phyloP scores from a whole-genome alignment of 345 rosid genomes.

The Luvunga scandens region DNA sequence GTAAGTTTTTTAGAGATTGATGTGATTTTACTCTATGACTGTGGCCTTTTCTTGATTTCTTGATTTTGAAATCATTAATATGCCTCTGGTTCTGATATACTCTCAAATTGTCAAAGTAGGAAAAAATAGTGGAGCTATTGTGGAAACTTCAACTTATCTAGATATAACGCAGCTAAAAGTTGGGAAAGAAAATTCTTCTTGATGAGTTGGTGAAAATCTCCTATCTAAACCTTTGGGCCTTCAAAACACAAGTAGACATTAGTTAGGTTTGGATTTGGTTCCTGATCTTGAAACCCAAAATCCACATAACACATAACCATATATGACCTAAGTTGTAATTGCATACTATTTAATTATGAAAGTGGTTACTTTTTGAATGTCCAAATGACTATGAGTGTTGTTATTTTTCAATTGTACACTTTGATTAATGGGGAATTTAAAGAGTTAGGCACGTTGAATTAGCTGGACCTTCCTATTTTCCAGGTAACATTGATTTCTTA shows the following conservation, averaged over 20 bases:
- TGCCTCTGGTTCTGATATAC: not conserved
- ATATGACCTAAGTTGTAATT: not conserved
- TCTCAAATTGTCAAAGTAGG: not conserved
- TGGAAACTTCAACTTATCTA: not conserved
- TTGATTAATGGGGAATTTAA: not conserved
- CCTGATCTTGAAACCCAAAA: not conserved
- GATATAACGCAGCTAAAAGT: not conserved
- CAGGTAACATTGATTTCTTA: not conserved
- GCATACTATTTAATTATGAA: not conserved
- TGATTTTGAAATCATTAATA: not conserved
- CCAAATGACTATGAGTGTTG: not conserved
- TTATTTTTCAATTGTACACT: not conserved
- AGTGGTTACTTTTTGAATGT: not conserved
- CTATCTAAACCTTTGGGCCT: not conserved
- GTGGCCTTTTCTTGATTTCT: slow-evolving; percentile 3
- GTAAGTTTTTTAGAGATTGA: slow-evolving; percentile 42
- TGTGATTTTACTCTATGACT: not conserved
- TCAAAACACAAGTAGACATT: not conserved
- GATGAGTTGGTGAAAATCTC: not conserved
- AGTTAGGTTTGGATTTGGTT: not conserved
- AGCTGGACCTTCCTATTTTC: not conserved
- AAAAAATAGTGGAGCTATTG: not conserved
- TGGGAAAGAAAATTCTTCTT: not conserved
- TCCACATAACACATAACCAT: not conserved
- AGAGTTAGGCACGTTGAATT: not conserved